Evolutionary conservation across 257 asterid species (phyloP), one percentile per base, ranked within the genome.

Genomic region (Asclepias syriaca): DNA sequence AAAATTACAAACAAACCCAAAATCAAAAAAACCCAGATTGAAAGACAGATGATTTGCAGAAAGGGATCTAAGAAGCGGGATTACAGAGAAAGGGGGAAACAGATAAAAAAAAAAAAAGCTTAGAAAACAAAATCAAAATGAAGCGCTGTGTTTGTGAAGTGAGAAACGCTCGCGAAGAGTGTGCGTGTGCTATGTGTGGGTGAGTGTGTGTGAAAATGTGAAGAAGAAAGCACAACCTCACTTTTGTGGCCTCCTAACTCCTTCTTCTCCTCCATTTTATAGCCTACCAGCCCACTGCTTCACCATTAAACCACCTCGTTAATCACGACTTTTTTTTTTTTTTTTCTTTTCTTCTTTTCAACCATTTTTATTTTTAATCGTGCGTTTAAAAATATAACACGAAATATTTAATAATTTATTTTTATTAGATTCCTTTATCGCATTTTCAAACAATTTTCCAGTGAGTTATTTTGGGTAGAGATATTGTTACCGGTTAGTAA

Each of bases 11-110:
- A 82, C 91, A 85, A 86, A 82, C 91, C 79, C 78, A 73, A 56
- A 66, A 75, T 65, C 70, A 74, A 76, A 74, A 76, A 79, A 76
- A 79, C 81, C 73, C 69, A 68, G 11, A 60, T 69, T 58, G 77
- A 76, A 84, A 80, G 81, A 77, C 96, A 90, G 91, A 80, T 85
- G 87, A 77, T 78, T 87, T 66, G 71, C 93, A 92, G 96, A 90
- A 89, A 84, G 97, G 93, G 93, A 89, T 83, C 88, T 4, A 77
- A 83, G 97, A 90, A 87, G 92, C 83, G 89, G 96, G 91, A 82
- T 40, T 61, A 19, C 61, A 84, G 90, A 83, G 65, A 73, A 78
- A 89, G 93, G 89, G 74, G 59, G 55, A 29, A 10, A 49, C 27
- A 24, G 27, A 24, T 24, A 0, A 24, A 24, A 24, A 24, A n/a